Base-by-base conservation (phyloP, 306 rosid species). In the Trifolium pratense region DNA sequence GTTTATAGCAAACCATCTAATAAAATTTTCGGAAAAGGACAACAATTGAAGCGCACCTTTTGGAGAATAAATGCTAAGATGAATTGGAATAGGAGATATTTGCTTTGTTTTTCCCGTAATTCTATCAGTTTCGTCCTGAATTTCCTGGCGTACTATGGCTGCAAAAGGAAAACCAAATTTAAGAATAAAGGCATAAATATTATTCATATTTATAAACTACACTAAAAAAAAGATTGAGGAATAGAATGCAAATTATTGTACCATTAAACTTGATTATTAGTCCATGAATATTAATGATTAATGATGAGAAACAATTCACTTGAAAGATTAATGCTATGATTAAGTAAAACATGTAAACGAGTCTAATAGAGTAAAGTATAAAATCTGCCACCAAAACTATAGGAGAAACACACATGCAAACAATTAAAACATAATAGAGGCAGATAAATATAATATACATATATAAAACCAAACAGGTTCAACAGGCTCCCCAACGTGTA, bases 51-150 rank as follows among this genome's bases (percentile, higher is more conserved):
- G 83, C 88, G 43, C 71, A 94, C 99, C 99, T 48, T 91, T 52
- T 43, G 99, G 90, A 63, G 99, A 94, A 84, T 91, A 91, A 87
- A 94, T 94, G 74, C 99, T 94, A 58, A 94, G 97, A 82, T 94
- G 99, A 77, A 94, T 94, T 55, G 99, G 99, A 79, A 94, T 73
- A 73, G 91, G 89, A 79, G 99, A 94, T 62, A 94, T 94, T 80
- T 87, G 92, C 79, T 91, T 94, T 13, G 95, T 18, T 88, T 77
- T 91, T 74, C 97, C 99, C 0, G 96, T 94, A 21, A 91, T 56
- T 80, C 99, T 84, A 74, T 94, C 99, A 65, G 99, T 94, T 87
- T 94, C 99, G 2, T 94, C 96, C 79, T 87, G 90, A 83, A 94
- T 94, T 83, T 94, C 99, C 67, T 87, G 86, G 25, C 99, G 96